These are phyloP conservation scores for Chloranthus sessilifolius DNA, from an alignment of 164 flowering plant genomes.

Conservation along the genomic window DNA sequence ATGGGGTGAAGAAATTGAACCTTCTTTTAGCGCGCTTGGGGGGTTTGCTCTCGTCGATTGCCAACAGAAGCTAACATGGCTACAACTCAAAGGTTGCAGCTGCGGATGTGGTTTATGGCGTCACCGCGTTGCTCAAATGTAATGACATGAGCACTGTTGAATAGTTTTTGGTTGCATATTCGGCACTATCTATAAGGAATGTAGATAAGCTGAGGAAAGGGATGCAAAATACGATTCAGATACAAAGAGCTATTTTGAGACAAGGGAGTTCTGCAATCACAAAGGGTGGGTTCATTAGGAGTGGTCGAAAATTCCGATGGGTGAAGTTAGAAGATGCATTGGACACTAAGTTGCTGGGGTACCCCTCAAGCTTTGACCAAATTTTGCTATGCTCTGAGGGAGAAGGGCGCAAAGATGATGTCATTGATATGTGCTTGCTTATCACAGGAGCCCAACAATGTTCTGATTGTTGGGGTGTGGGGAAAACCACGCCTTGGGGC, in stretches of 20 bases:
- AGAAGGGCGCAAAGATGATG: constrained; percentile 91
- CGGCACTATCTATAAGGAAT: constrained; percentile 70
- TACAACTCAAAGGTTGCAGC: constrained; percentile 89
- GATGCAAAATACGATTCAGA: constrained; percentile 77
- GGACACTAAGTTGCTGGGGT: constrained; percentile 66
- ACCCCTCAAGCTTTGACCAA: constrained; percentile 95
- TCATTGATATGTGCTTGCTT: constrained; percentile 87
- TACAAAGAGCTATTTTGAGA: constrained; percentile 80
- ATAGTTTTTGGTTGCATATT: constrained; percentile 78
- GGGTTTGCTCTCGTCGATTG: constrained; percentile 85
- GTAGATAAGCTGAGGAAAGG: constrained; percentile 68
- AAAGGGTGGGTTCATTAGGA: constrained; percentile 76
- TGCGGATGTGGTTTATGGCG: constrained; percentile 94
- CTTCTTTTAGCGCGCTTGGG: constrained; percentile 93
- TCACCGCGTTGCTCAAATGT: constrained; percentile 84
- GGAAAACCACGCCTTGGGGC: constrained; percentile 90
- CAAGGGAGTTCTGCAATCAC: constrained; percentile 93
- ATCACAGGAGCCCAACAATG: constrained; percentile 53
- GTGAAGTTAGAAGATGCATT: constrained; percentile 87
- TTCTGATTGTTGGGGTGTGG: constrained; percentile 78
- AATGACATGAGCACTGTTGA: constrained; percentile 68
- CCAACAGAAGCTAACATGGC: constrained; percentile 91
- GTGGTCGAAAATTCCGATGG: constrained; percentile 92
- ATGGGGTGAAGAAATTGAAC: constrained; percentile 82
- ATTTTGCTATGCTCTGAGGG: constrained; percentile 78